Base-by-base conservation (phyloP, 176 grass and related monocot genomes). In the Rhipidocladum racemiflorum region DNA sequence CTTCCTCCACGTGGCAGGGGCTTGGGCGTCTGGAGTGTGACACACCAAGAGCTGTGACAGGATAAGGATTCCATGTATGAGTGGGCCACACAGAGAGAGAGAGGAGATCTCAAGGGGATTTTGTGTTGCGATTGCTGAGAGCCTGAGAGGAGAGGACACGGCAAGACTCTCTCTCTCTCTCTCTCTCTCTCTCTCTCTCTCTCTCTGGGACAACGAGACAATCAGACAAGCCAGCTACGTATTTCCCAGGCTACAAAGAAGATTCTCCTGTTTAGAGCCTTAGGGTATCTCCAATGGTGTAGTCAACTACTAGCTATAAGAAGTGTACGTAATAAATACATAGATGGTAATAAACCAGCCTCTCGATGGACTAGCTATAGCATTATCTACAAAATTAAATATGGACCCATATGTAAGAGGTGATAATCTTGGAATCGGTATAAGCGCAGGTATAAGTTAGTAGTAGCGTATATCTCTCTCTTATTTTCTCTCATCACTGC, bases 11-110 rank as follows among this genome's bases (percentile, higher is more conserved):
- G 62, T 83, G 65, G 54, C 71, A 54, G 18, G 18, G 62, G 42
- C 8, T 76, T 76, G 14, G 6, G 34, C 23, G 32, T 40, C 23
- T 4, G 4, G 36, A 55, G 63, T 30, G 70, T 18, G 61, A 38
- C 10, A 69, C 7, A 30, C 25, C 7, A 34, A 34, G 32, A 34
- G 59, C 23, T 30, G 45, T 20, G 56, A 59, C 42, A 25, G 76
- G 85, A 82, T 70, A 87, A 87, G 62, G 79, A 82, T 82, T 77
- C 72, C 83, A 60, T 60, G 72, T 77, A 72, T 0, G 17, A 17
- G 78, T 72, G 78, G 87, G 36, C 44, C 87, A 17, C 1, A 6
- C 17, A 64, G 25, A 30, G 66, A 71, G 63, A 45, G 40, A 35
- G 6, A 60, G 27, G 62, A 56, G 50, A 74, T 75, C 63, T 64